phyloP scores from a whole-genome alignment of 768 basidiomycete species.

The Cystofilobasidium macerans region DNA sequence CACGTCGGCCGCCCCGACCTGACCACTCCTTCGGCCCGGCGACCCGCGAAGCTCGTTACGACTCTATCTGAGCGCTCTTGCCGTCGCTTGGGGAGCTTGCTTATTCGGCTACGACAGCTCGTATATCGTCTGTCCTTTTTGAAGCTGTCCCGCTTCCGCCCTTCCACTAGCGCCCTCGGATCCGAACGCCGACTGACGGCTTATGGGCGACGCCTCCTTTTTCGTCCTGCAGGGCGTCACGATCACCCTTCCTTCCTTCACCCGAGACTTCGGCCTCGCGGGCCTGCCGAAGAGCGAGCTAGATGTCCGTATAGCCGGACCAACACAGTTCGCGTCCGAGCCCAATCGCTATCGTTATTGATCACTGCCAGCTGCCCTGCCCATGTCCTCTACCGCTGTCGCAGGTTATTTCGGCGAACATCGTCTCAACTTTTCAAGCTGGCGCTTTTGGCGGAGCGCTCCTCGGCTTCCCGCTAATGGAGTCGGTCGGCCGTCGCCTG shows the following conservation, averaged over 20 bases:
- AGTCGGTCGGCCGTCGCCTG: constrained; percentile 47
- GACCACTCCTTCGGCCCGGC: too few relatives aligned
- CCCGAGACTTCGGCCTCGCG: constrained; percentile 5
- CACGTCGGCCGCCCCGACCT: too few relatives aligned
- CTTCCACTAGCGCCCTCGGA: too few relatives aligned
- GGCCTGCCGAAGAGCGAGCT: not conserved
- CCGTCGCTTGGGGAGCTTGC: constrained; percentile 16
- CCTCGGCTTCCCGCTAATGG: constrained; percentile 24
- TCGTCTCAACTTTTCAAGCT: constrained; percentile 20
- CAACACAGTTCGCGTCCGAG: not conserved
- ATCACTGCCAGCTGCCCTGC: not conserved
- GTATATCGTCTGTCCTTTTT: constrained; percentile 19
- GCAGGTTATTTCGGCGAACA: constrained; percentile 14
- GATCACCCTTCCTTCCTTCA: constrained; percentile 14
- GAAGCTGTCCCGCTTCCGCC: too few relatives aligned
- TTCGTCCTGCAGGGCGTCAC: not conserved
- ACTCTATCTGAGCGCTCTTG: constrained; percentile 19
- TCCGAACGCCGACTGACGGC: too few relatives aligned
- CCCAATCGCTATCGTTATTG: not conserved
- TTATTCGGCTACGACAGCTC: constrained; percentile 16
- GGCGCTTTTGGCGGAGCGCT: constrained; percentile 12
- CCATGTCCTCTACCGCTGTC: not conserved
- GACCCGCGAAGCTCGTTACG: not conserved
- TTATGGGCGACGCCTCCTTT: too few relatives aligned
- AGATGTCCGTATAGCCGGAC: not conserved